A percentile compares a stretch with the other conserved stretches of the same genome.
These are phyloP conservation scores for Panicum miliaceum DNA, from an alignment of 176 grass and related monocot species.

Conservation along the genomic window DNA sequence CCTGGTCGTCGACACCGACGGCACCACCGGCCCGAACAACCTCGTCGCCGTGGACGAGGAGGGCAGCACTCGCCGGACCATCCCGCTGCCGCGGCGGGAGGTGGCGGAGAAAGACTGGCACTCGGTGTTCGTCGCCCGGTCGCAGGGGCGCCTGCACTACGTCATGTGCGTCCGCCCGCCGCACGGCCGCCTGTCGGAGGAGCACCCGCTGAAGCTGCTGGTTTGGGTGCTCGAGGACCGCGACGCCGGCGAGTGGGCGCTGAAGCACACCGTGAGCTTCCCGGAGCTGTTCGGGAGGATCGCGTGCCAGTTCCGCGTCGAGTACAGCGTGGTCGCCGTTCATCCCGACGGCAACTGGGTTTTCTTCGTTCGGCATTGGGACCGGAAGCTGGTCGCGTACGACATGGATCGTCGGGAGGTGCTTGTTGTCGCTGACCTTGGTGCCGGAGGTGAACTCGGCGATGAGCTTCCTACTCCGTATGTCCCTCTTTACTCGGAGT, in stretches of 20 bases:
- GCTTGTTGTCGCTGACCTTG: not conserved
- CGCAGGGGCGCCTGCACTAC: not conserved
- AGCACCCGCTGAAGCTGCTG: not conserved
- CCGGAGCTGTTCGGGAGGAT: constrained; percentile 13
- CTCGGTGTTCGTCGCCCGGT: not conserved
- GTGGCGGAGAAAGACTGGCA: constrained; percentile 19
- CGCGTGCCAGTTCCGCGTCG: constrained; percentile 8
- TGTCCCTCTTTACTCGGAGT: not conserved
- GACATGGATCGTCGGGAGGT: constrained; percentile 9
- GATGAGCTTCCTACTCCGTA: constrained; percentile 10
- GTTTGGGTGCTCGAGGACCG: constrained; percentile 1
- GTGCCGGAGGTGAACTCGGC: not conserved
- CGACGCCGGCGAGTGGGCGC: not conserved
- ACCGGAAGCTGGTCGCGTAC: constrained; percentile 16
- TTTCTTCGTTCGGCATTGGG: constrained; percentile 8
- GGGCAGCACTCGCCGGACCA: not conserved
- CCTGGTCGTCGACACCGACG: constrained; percentile 14
- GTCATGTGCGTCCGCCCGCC: constrained; percentile 13
- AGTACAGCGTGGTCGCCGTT: not conserved
- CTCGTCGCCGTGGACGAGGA: not conserved
- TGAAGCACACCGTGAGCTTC: not conserved
- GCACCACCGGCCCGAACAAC: not conserved
- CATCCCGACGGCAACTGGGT: not conserved
- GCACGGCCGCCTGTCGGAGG: constrained; percentile 1
- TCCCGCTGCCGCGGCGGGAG: constrained; percentile 9